Base-by-base conservation (phyloP, 306 rosid genomes). In the Lathyrus oleraceus region DNA sequence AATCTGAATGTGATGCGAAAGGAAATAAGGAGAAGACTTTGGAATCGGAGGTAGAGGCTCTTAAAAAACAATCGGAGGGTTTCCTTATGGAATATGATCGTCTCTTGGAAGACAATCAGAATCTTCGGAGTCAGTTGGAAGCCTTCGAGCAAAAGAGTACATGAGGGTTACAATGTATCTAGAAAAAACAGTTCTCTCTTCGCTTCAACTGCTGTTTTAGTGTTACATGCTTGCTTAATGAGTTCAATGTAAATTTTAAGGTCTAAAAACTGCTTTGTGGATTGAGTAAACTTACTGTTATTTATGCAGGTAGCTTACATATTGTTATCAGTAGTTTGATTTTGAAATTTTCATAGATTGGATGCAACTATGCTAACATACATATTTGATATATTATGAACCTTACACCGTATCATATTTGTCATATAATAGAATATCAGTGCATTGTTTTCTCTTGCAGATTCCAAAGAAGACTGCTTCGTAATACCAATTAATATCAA, bases 21-120 rank as follows among this genome's bases (percentile, higher is more conserved):
- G 80, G 78, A 36, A 66, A 72, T 74, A 85, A 78, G 70, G 90
- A 84, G 1, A 83, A 83, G 78, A 66, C 69, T 11, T 81, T 91
- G 40, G 88, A 81, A 83, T 57, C 85, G 6, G 86, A 88, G 79
- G 91, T 86, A 28, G 94, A 84, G 75, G 94, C 97, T 68, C 84
- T 87, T n/a, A 85, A 78, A 71, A 93, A 90, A 84, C 97, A 93
- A 74, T 90, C 92, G 5, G 97, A 88, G 65, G 90, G 87, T 44
- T 85, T 90, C 67, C 94, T 90, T 63, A 79, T 90, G 86, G 97
- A 93, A 71, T 88, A 93, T 13, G 96, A 93, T 65, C 96, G 91
- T 63, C 87, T 90, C 72, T 76, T 82, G 73, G 96, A 77, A 61
- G 98, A 88, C 73, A 93, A 93, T 78, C 94, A 94, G 76, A 87